These are phyloP conservation scores for Paraconiothyrium brasiliense DNA, from an alignment of 2,329 filamentous ascomycete species.

Conservation along the genomic window DNA sequence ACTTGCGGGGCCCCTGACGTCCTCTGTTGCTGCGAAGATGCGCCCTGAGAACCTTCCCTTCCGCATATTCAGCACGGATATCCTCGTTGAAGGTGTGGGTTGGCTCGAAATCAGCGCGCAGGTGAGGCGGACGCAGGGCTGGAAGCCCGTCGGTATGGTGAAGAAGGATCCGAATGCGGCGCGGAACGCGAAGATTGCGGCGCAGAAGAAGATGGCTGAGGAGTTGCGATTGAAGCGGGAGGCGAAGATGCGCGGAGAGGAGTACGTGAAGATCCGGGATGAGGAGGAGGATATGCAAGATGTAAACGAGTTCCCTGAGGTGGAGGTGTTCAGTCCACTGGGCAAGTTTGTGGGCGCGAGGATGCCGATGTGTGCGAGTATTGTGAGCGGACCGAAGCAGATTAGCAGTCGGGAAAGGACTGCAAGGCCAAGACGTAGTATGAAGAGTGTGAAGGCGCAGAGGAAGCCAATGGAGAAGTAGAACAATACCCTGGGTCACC, in stretches of 20 bases:
- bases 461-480: conserved; percentile 30
- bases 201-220: conserved; percentile 20
- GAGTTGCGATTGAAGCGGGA: conserved; percentile 31
- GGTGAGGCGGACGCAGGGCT: conserved; percentile 63
- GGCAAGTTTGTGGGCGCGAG: conserved; percentile 79
- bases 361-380: conserved; percentile 75
- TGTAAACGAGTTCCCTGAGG: conserved; percentile 65
- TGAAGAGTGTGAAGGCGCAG: conserved; percentile 62
- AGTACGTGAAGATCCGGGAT: conserved; percentile 24
- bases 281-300: conserved; percentile 30
- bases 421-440: conserved; percentile 71
- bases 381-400: conserved; percentile 65
- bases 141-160: conserved; percentile 56
- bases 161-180: conserved; percentile 52
- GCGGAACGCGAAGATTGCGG: conserved; percentile 24
- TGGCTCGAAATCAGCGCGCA: conserved; percentile 92
- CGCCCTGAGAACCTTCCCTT: conserved; percentile 79
- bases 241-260: conserved; percentile 46
- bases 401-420: conserved; percentile 60
- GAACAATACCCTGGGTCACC: neutral
- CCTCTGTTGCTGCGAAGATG: conserved; percentile 68
- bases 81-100: conserved; percentile 89
- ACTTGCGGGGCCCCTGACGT: conserved; percentile 77
- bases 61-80: conserved; percentile 79
- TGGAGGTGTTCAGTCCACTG: conserved; percentile 87